A percentile compares a stretch with the other conserved stretches of the same genome.
Evolutionary conservation across 129 eudicot species (phyloP).

Genomic region (Scalesia atractyloides): DNA sequence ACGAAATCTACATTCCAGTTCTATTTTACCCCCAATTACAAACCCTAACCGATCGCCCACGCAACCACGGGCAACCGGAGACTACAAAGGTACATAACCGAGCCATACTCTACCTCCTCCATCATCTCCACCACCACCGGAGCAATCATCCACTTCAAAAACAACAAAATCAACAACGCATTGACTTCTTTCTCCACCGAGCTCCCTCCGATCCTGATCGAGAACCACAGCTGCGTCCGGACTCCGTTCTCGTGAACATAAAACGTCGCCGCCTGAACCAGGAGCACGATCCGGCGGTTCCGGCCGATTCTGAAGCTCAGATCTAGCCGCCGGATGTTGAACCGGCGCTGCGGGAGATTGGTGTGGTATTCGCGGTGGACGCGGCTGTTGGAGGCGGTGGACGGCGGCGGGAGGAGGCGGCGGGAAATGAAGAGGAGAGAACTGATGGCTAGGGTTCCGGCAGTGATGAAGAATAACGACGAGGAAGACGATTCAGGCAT

Average conservation of each 20-base stretch:
- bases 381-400: conserved; percentile 19
- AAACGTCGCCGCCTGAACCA: conserved; percentile 30
- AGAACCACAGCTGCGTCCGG: conserved; percentile 30
- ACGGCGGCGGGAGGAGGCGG: conserved; percentile 13
- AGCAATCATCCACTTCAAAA: conserved; percentile 27
- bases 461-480: conserved; percentile 27
- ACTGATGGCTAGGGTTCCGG: conserved; percentile 34
- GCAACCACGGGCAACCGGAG: conserved; percentile 33
- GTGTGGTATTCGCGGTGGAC: conserved; percentile 36
- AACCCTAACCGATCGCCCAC: conserved; percentile 23
- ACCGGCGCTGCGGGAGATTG: conserved; percentile 28
- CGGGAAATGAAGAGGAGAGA: conserved; percentile 34
- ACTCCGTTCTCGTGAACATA: conserved; percentile 19
- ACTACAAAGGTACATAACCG: conserved; percentile 30
- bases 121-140: conserved; percentile 20
- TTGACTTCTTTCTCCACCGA: conserved; percentile 35
- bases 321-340: conserved; percentile 33
- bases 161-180: conserved; percentile 29
- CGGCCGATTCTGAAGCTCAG: conserved; percentile 34
- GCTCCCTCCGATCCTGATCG: conserved; percentile 32
- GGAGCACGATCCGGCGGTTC: conserved; percentile 32
- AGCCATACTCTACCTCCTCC: conserved; percentile 27
- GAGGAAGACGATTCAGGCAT: conserved; percentile 36
- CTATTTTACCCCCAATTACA: too few species aligned
- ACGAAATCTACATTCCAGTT: too few species aligned